Conservation (phyloP, 2,329 filamentous ascomycete genomes). For the Colletotrichum tropicale region DNA sequence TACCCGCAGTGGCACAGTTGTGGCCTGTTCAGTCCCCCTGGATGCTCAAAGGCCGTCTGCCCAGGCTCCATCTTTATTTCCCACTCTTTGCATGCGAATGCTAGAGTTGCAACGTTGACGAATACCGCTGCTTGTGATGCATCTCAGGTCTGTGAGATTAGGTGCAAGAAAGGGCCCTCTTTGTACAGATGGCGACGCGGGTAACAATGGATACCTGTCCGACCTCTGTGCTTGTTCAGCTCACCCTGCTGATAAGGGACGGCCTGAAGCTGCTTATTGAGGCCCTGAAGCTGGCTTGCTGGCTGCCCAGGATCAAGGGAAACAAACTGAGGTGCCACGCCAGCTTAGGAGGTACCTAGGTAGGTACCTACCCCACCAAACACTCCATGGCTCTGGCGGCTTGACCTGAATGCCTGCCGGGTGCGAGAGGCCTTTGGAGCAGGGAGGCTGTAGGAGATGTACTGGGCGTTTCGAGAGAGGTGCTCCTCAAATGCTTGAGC, state of each 20-base stretch:
- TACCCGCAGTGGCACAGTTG: slow-evolving; percentile 12
- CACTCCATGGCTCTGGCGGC: neutral
- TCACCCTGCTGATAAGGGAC: neutral
- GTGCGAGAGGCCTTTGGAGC: neutral
- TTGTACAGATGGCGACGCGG: neutral
- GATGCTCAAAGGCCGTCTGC: neutral
- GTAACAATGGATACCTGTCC: neutral
- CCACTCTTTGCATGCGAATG: neutral
- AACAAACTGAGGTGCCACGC: neutral
- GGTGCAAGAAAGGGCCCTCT: neutral
- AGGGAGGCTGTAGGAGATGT: neutral
- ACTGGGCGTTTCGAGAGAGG: neutral
- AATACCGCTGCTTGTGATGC: neutral
- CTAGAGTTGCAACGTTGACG: neutral
- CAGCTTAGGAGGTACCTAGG: neutral
- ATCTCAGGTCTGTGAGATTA: neutral
- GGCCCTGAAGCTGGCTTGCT: neutral
- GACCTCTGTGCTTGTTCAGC: neutral
- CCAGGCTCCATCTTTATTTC: slow-evolving; percentile 4
- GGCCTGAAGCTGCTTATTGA: neutral
- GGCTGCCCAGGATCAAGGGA: neutral
- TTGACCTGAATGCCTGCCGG: neutral
- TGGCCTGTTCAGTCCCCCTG: slow-evolving; percentile 5
- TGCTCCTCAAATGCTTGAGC: neutral
- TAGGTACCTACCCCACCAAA: neutral